phyloP scores from a whole-genome alignment of 495 filamentous ascomycete species.

The Daldinia grandis region DNA sequence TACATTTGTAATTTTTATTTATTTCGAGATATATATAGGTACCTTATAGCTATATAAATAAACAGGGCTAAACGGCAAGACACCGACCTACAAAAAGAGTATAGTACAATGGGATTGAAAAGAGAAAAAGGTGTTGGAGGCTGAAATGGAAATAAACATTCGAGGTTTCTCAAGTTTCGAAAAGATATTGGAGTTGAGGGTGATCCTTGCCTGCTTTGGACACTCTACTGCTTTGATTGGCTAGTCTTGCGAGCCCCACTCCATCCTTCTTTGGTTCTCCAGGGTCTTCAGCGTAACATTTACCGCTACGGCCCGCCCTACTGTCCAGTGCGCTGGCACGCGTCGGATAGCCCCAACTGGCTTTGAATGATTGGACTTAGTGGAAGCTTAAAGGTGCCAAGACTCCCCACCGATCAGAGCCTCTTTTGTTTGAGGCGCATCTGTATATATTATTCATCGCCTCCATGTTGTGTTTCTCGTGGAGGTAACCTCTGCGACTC shows the following conservation, averaged over 20 bases:
- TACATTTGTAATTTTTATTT: too few relatives aligned
- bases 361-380: constrained; percentile 1
- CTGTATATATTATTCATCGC: background rate
- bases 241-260: background rate
- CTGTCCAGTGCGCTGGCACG: constrained; percentile 4
- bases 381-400: background rate
- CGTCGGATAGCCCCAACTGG: background rate
- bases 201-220: constrained; percentile 1
- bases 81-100: background rate
- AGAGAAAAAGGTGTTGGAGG: constrained; percentile 6
- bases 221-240: background rate
- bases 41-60: too few relatives aligned
- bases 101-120: background rate
- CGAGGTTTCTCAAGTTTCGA: constrained; percentile 3
- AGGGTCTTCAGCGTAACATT: constrained; percentile 1
- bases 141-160: constrained; percentile 23
- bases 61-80: background rate
- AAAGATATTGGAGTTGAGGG: constrained; percentile 22
- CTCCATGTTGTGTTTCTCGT: background rate
- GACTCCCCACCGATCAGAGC: background rate
- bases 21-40: too few relatives aligned
- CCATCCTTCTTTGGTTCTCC: constrained; percentile 2
- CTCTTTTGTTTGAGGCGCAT: constrained; percentile 1
- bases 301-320: constrained; percentile 15
- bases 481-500: background rate